Conservation (phyloP, 768 basidiomycete species). For the Leccinum pellstonianum region DNA sequence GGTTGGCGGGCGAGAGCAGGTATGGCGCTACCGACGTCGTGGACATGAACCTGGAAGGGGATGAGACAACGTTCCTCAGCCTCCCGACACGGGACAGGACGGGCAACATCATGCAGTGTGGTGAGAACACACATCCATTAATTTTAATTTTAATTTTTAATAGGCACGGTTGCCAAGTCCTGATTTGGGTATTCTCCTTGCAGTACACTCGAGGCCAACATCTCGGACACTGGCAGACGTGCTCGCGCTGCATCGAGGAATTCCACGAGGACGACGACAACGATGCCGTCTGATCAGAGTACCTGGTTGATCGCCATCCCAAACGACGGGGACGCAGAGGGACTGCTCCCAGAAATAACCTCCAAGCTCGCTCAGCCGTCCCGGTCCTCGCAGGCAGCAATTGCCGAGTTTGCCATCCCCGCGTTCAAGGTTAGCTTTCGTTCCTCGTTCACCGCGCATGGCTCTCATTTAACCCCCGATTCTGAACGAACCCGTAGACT, state of each 20-base stretch:
- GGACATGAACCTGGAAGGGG: slow-evolving; percentile 36
- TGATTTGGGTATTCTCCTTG: slow-evolving; percentile 8
- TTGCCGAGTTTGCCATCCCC: slow-evolving; percentile 73
- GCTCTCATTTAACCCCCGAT: slow-evolving; percentile 9
- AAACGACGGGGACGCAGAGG: slow-evolving; percentile 81
- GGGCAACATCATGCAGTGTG: slow-evolving; percentile 5
- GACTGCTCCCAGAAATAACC: slow-evolving; percentile 61
- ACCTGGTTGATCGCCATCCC: slow-evolving; percentile 92
- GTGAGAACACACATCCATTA: background rate
- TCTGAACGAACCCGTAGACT: slow-evolving; percentile 50
- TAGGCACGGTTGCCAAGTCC: slow-evolving; percentile 7
- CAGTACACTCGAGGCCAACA: background rate
- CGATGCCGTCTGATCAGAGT: slow-evolving; percentile 94
- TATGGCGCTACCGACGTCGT: slow-evolving; percentile 42
- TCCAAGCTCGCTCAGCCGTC: slow-evolving; percentile 61
- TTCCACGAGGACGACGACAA: slow-evolving; percentile 11
- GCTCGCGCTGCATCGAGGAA: slow-evolving; percentile 7
- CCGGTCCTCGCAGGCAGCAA: slow-evolving; percentile 45
- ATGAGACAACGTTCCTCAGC: slow-evolving; percentile 3
- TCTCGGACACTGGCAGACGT: background rate
- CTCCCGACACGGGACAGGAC: slow-evolving; percentile 9
- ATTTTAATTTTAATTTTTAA: slow-evolving; percentile 13
- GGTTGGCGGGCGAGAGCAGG: slow-evolving; percentile 50
- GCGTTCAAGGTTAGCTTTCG: slow-evolving; percentile 74
- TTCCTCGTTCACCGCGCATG: background rate